Conservation (phyloP, 768 basidiomycete species). For the Cystofilobasidium ferigula region DNA sequence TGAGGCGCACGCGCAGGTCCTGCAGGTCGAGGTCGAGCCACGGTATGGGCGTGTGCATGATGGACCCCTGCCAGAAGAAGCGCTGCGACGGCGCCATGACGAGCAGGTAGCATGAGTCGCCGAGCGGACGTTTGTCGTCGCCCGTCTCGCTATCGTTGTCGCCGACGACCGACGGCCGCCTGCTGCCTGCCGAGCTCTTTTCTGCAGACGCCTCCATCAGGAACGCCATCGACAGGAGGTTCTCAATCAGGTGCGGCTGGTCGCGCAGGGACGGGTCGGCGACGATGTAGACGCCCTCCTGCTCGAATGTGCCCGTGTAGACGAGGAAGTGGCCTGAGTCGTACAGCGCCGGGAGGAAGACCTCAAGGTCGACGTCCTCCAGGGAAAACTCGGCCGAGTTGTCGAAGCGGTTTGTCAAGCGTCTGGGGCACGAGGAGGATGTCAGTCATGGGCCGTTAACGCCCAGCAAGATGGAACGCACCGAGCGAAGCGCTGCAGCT, state of each 20-base stretch:
- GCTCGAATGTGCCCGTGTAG: slow-evolving; percentile 74
- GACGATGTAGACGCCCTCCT: slow-evolving; percentile 83
- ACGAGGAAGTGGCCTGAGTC: slow-evolving; percentile 86
- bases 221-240: slow-evolving; percentile 74
- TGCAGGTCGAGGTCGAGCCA: slow-evolving; percentile 69
- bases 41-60: slow-evolving; percentile 61
- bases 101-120: slow-evolving; percentile 54
- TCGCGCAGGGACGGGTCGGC: slow-evolving; percentile 67
- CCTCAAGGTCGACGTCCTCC: slow-evolving; percentile 59
- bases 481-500: slow-evolving; percentile 87
- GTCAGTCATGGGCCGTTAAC: neutral
- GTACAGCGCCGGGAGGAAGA: slow-evolving; percentile 63
- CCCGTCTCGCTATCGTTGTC: slow-evolving; percentile 38
- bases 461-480: slow-evolving; percentile 36
- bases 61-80: slow-evolving; percentile 85
- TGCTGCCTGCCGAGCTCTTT: neutral
- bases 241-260: slow-evolving; percentile 61
- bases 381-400: slow-evolving; percentile 86
- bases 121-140: slow-evolving; percentile 27
- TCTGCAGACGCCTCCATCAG: slow-evolving; percentile 39
- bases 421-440: slow-evolving; percentile 27
- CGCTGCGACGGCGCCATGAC: slow-evolving; percentile 70
- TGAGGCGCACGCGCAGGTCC: slow-evolving; percentile 78
- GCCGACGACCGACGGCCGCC: neutral
- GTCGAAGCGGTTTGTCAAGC: slow-evolving; percentile 67